Conservation (phyloP, 768 basidiomycete species). For the Trametes villosa region DNA sequence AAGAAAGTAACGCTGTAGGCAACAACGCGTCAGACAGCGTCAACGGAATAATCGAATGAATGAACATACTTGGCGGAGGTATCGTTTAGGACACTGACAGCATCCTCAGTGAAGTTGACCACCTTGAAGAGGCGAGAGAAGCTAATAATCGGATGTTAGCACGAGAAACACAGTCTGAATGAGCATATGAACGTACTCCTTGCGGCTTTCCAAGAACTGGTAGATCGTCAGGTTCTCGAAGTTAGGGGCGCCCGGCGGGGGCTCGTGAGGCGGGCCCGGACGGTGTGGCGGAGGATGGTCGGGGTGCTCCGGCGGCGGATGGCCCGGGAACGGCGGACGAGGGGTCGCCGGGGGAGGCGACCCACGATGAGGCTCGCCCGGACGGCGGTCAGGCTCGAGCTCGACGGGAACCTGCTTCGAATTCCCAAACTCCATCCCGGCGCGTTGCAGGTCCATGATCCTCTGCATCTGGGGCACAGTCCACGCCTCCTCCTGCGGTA, state of each 20-base stretch:
- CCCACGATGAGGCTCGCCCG: neutral
- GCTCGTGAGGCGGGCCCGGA: neutral
- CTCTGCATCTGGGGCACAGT: no score
- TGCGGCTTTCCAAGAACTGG: constrained; percentile 32
- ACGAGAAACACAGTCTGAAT: neutral
- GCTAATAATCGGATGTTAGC: constrained; percentile 26
- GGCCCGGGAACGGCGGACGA: neutral
- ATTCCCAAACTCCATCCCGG: neutral
- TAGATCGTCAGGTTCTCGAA: constrained; percentile 32
- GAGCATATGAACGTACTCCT: constrained; percentile 20
- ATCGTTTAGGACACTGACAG: constrained; percentile 44
- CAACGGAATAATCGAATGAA: neutral
- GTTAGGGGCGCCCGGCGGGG: neutral
- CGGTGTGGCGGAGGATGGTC: neutral
- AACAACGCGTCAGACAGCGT: neutral
- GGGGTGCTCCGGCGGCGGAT: neutral
- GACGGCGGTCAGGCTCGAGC: neutral
- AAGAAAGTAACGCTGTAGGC: constrained; percentile 55
- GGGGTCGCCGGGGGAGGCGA: neutral
- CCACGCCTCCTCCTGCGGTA: no score
- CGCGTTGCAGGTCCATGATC: neutral
- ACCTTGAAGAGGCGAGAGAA: constrained; percentile 47
- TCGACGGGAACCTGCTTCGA: neutral
- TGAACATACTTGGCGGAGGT: constrained; percentile 39
- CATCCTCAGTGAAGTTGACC: constrained; percentile 44